Conservation (phyloP, 2,329 filamentous ascomycete genomes). For the Arthrobotrys sphaeroides region DNA sequence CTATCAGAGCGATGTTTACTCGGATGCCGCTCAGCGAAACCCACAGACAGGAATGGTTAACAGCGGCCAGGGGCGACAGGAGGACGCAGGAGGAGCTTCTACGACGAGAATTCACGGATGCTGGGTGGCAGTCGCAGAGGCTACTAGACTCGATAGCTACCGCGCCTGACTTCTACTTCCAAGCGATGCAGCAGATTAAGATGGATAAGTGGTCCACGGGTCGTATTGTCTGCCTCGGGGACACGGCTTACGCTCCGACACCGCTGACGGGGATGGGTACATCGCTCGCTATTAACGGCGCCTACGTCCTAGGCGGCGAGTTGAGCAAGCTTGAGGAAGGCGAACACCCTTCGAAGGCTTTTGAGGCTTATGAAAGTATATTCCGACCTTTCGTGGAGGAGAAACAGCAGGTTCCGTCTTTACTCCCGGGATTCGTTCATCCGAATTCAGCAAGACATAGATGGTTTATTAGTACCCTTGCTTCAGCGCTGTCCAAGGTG, state of each 20-base stretch:
- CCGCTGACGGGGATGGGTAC: conserved; percentile 67
- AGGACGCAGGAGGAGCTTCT: conserved; percentile 14
- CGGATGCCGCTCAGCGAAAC: conserved; percentile 18
- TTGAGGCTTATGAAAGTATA: conserved; percentile 63
- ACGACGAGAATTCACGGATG: conserved; percentile 60
- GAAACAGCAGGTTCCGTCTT: conserved; percentile 59
- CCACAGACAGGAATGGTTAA: conserved; percentile 7
- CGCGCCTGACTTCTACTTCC: conserved; percentile 64
- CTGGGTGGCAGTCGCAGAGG: conserved; percentile 64
- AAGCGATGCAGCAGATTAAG: conserved; percentile 64
- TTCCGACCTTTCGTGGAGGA: conserved; percentile 64
- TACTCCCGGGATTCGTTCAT: conserved; percentile 13
- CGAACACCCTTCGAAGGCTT: conserved; percentile 59
- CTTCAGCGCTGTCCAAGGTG: not conserved
- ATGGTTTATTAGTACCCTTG: not conserved
- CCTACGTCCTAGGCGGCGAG: conserved; percentile 70
- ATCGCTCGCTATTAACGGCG: conserved; percentile 64
- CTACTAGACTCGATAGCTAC: conserved; percentile 63
- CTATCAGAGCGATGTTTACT: conserved; percentile 26
- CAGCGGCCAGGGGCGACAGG: conserved; percentile 14
- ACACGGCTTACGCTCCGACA: conserved; percentile 67
- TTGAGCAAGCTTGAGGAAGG: conserved; percentile 59
- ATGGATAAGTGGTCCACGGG: conserved; percentile 63
- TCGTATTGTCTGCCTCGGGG: conserved; percentile 67
- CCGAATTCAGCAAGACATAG: conserved; percentile 8